Conservation (phyloP, 495 filamentous ascomycete genomes). For the Baudoinia panamericana region DNA sequence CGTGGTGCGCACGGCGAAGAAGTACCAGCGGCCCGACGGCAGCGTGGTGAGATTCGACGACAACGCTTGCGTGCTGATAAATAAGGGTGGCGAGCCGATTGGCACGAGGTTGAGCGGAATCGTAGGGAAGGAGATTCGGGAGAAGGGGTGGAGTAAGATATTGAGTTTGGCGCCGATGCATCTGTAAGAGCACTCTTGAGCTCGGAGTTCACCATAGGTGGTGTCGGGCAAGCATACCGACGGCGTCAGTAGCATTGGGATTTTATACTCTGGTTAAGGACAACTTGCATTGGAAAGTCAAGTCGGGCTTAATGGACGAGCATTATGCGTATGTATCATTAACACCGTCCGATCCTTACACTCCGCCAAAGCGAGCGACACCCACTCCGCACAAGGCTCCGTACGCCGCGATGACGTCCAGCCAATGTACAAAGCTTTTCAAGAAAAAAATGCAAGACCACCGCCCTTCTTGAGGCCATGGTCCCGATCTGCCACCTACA, state of each 20-base stretch:
- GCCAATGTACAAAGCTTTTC: conserved; percentile 1
- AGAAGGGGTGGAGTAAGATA: conserved; percentile 94
- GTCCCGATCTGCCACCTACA: background rate
- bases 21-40: conserved; percentile 73
- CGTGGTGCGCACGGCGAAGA: conserved; percentile 80
- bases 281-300: no score
- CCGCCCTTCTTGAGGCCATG: background rate
- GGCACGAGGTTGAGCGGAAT: conserved; percentile 83
- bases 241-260: no score
- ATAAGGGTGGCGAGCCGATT: conserved; percentile 91
- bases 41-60: conserved; percentile 88
- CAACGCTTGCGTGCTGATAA: conserved; percentile 94
- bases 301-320: no score
- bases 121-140: conserved; percentile 72
- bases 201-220: no score
- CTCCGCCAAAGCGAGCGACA: background rate
- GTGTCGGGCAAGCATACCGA: no score
- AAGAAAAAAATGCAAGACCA: background rate
- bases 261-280: no score
- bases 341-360: background rate
- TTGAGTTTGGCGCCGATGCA: conserved; percentile 90
- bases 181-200: no score
- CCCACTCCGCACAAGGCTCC: background rate
- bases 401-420: background rate
- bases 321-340: conserved; percentile 11